Percentiles rank a stretch among this genome's conserved stretches.
phyloP scores from a whole-genome alignment of 1,284 basidiomycete genomes.

The Peniophora sp. region DNA sequence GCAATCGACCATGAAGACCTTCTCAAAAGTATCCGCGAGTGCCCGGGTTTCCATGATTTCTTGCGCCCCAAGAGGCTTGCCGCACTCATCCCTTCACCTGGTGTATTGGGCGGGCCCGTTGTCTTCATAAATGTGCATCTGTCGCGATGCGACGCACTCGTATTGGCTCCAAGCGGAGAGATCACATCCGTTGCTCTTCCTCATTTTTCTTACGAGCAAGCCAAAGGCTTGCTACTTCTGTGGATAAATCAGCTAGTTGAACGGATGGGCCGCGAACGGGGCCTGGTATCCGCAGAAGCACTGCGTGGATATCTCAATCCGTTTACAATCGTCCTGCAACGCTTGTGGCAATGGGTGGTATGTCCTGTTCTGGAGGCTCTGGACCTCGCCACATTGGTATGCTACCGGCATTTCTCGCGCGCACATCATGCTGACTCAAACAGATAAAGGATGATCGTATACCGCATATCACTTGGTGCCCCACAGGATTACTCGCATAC shows the following conservation, averaged over 20 bases:
- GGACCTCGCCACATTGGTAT: background rate
- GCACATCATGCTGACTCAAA: background rate
- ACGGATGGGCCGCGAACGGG: background rate
- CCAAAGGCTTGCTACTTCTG: background rate
- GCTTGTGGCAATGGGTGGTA: background rate
- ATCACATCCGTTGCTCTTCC: background rate
- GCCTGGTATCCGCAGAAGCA: background rate
- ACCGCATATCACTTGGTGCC: conserved; percentile 4
- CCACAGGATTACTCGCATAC: conserved; percentile 9
- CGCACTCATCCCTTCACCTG: background rate
- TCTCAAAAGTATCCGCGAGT: background rate
- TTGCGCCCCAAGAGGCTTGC: background rate
- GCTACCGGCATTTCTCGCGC: background rate
- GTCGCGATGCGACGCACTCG: background rate
- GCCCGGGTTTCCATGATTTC: background rate
- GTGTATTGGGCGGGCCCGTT: background rate
- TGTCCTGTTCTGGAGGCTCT: background rate
- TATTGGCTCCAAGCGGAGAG: background rate
- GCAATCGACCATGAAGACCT: background rate
- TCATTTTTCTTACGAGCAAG: background rate
- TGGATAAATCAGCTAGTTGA: background rate
- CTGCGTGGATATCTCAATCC: background rate
- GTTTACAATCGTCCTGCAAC: background rate
- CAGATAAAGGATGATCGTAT: background rate
- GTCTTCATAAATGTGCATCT: background rate